Conservation (phyloP, 2,329 filamentous ascomycete genomes). For the Aspergillus sp. region DNA sequence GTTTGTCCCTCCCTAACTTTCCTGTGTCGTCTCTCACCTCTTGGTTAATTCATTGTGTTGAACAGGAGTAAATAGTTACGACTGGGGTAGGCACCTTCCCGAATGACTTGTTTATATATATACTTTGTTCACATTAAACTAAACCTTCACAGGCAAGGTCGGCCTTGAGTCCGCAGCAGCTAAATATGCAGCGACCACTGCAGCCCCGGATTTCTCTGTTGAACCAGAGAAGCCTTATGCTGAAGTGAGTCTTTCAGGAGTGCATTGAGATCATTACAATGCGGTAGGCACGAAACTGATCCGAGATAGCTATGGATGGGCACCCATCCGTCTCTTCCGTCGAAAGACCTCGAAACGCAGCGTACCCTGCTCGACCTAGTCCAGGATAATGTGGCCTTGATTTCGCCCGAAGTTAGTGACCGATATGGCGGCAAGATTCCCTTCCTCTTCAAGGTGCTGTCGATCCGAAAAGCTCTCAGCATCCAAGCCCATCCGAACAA, state of each 20-base stretch:
- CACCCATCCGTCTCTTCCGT: slow-evolving; percentile 93
- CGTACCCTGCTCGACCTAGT: slow-evolving; percentile 85
- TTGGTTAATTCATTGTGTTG: background rate
- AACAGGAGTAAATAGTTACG: slow-evolving; percentile 91
- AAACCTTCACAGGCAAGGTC: slow-evolving; percentile 66
- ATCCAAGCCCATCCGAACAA: slow-evolving; percentile 98
- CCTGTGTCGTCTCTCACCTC: background rate
- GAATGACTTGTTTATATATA: background rate
- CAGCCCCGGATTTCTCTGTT: slow-evolving; percentile 70
- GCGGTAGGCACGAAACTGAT: slow-evolving; percentile 10
- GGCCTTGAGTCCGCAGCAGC: slow-evolving; percentile 85
- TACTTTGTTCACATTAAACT: slow-evolving; percentile 18
- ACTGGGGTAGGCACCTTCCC: slow-evolving; percentile 68
- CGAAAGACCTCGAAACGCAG: slow-evolving; percentile 80
- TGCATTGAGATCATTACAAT: background rate
- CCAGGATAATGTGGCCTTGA: slow-evolving; percentile 78
- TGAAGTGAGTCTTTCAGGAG: slow-evolving; percentile 58
- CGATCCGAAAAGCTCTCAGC: slow-evolving; percentile 90
- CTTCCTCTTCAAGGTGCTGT: slow-evolving; percentile 97
- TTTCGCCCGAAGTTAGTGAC: slow-evolving; percentile 70
- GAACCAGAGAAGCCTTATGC: slow-evolving; percentile 90
- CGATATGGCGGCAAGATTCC: slow-evolving; percentile 81
- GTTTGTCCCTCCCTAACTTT: slow-evolving; percentile 41
- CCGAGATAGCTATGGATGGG: slow-evolving; percentile 88
- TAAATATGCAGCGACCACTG: slow-evolving; percentile 82